Base-by-base conservation (phyloP, 257 asterid species). In the Paulownia fortunei region DNA sequence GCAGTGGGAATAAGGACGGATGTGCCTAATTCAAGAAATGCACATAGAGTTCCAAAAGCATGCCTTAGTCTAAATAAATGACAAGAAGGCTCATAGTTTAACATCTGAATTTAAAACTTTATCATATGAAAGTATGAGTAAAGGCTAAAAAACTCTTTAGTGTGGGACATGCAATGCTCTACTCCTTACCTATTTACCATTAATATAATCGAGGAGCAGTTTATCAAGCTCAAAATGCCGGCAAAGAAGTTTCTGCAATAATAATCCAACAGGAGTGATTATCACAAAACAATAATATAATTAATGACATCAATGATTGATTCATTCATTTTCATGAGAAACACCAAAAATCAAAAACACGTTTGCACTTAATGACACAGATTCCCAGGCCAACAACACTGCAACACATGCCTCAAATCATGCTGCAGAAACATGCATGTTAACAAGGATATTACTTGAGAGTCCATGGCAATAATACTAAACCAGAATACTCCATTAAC, bases 141-240 rank as follows among this genome's bases (percentile, higher is more conserved):
- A 10, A 42, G n/a, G 49, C 34, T 47, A 19, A 27, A 26, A 65
- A 56, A 51, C 15, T 44, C 68, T 36, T 46, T 27, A 37, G 11
- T 26, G 21, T 61, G 39, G 69, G 76, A 36, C 21, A 44, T 63
- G 72, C 56, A 30, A 60, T 19, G 74, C 30, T 63, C 67, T 56
- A 65, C 51, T 44, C 32, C 79, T 82, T 84, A 86, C 92, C 96
- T 93, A 93, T 86, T 87, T 94, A 34, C 87, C 90, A 63, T 87
- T 87, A 65, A 92, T 89, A 80, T 94, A 92, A 73, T 94, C 97
- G 30, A 94, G 86, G 39, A 94, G 89, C 79, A 84, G 90, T 86
- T 90, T 89, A 79, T 94, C 98, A 3, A 94, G 98, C 92, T 89
- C 97, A 87, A 94, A 94, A 83, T 87, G 97, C 61, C 88, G 88